phyloP scores from a whole-genome alignment of 192 early-diverging fungal species.

The Backusella tarrabulga region DNA sequence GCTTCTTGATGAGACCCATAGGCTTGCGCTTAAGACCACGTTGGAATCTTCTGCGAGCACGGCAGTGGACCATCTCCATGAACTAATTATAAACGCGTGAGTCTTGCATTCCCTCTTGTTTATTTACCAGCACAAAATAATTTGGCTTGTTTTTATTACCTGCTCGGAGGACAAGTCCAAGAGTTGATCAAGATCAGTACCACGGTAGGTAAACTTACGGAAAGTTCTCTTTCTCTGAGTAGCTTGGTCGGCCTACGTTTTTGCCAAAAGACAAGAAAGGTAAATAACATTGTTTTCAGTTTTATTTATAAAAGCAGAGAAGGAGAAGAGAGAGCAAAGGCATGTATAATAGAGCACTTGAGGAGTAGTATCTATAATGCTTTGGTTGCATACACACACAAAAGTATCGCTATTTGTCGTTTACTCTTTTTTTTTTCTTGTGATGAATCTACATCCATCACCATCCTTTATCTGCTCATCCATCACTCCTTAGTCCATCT shows the following conservation, averaged over 20 bases:
- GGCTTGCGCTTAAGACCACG: conserved; percentile 98
- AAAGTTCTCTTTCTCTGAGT: conserved; percentile 90
- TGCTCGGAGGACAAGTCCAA: conserved; percentile 90
- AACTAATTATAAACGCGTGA: conserved; percentile 50
- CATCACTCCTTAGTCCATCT: background rate
- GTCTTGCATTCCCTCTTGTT: background rate
- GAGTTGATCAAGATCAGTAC: conserved; percentile 95
- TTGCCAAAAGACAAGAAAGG: background rate
- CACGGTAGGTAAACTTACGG: conserved; percentile 98
- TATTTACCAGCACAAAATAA: background rate
- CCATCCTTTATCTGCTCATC: background rate
- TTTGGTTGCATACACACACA: too few species aligned
- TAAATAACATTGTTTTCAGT: background rate
- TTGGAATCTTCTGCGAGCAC: conserved; percentile 97
- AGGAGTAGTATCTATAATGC: too few species aligned
- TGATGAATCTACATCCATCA: background rate
- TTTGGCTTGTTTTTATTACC: conserved; percentile 32
- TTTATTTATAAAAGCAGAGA: background rate
- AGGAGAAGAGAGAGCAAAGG: background rate
- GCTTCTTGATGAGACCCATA: conserved; percentile 99
- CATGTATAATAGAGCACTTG: background rate
- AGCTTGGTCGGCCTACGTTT: conserved; percentile 24
- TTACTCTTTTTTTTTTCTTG: background rate
- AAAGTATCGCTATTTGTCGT: too few species aligned
- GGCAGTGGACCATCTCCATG: conserved; percentile 91